A percentile compares a stretch with the other conserved stretches of the same genome.
These are phyloP conservation scores for Peziza echinospora DNA, from an alignment of 495 filamentous ascomycete genomes.

Conservation along the genomic window DNA sequence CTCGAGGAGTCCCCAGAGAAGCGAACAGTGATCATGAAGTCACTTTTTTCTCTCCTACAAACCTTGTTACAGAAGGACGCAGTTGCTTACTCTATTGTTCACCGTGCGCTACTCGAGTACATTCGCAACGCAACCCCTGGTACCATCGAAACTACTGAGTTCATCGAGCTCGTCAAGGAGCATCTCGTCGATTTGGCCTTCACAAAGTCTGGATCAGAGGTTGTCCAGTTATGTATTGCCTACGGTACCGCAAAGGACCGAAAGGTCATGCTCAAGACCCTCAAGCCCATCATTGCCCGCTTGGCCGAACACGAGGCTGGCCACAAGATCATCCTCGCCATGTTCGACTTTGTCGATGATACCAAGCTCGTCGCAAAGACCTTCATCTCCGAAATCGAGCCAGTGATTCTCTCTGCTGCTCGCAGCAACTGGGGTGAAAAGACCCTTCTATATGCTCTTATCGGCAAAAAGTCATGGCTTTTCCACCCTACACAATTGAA, in stretches of 20 bases:
- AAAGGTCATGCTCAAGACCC: conserved; percentile 64
- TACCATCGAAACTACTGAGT: conserved; percentile 60
- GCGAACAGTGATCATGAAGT: conserved; percentile 61
- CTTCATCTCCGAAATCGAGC: conserved; percentile 58
- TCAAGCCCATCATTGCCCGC: conserved; percentile 56
- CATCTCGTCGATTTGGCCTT: conserved; percentile 94
- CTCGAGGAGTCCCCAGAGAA: conserved; percentile 61
- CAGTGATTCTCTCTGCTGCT: conserved; percentile 9
- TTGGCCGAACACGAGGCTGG: conserved; percentile 60
- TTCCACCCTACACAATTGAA: conserved; percentile 42
- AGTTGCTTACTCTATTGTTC: conserved; percentile 85
- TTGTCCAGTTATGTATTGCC: conserved; percentile 63
- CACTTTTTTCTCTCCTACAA: conserved; percentile 66
- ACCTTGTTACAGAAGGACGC: conserved; percentile 83
- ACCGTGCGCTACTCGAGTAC: conserved; percentile 96
- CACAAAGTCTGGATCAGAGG: conserved; percentile 62
- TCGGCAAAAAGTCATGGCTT: conserved; percentile 45
- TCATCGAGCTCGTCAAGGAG: conserved; percentile 71
- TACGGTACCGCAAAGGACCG: conserved; percentile 79
- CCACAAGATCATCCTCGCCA: conserved; percentile 60
- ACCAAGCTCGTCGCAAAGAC: conserved; percentile 69
- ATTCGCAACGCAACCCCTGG: conserved; percentile 57
- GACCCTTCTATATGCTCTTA: conserved; percentile 65
- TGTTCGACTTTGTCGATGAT: conserved; percentile 82
- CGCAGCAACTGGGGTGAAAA: conserved; percentile 35